A percentile compares a stretch with the other conserved stretches of the same genome.
Evolutionary conservation across 2,329 filamentous ascomycete species (phyloP).

Genomic region (Talaromyces sp.): DNA sequence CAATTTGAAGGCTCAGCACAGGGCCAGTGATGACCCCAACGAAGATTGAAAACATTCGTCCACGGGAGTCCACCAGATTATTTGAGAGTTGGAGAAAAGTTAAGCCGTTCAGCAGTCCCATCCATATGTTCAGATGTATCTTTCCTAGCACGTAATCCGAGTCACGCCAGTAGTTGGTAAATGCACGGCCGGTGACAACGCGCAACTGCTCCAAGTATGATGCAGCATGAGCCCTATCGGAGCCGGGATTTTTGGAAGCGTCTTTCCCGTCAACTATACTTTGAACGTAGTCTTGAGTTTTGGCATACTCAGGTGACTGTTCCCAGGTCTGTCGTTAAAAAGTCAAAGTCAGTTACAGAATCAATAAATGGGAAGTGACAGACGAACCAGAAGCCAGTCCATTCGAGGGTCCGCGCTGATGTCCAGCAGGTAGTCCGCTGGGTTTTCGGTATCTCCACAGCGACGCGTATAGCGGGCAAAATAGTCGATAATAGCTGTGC

Average conservation of each 20-base stretch:
- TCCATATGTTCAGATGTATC: constrained; percentile 10
- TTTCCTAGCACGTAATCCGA: constrained; percentile 11
- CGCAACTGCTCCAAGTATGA: constrained; percentile 40
- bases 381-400: background rate
- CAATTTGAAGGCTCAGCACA: constrained; percentile 6
- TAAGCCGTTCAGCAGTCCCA: constrained; percentile 10
- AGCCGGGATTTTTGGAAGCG: too few relatives aligned
- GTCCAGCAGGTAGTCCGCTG: constrained; percentile 55
- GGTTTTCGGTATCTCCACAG: constrained; percentile 58
- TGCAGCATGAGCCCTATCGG: too few relatives aligned
- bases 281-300: too few relatives aligned
- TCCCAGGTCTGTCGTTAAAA: too few relatives aligned
- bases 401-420: background rate
- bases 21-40: constrained; percentile 1
- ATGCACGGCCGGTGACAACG: constrained; percentile 53
- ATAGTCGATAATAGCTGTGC: constrained; percentile 63
- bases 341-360: too few relatives aligned
- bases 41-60: background rate
- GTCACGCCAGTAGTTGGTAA: constrained; percentile 15
- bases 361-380: too few relatives aligned
- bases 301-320: too few relatives aligned
- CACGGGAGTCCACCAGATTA: background rate
- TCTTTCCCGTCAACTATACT: too few relatives aligned
- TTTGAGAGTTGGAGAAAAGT: constrained; percentile 1
- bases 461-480: constrained; percentile 69